phyloP scores from a whole-genome alignment of 306 rosid species.

The Vigna radiata region DNA sequence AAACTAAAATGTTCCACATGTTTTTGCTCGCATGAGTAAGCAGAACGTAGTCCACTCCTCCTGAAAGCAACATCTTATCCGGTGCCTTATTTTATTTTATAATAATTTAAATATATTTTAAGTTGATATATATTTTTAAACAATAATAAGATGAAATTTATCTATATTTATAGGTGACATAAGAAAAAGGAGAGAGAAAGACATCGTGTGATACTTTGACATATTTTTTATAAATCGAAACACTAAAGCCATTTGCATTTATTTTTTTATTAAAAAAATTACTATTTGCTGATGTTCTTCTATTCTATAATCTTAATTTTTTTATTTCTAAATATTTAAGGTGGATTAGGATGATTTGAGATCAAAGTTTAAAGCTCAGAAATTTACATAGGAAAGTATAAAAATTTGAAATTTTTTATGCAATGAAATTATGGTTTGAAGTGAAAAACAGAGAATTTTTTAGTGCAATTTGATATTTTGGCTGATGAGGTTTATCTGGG shows the following conservation, averaged over 20 bases:
- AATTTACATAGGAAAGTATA: neutral
- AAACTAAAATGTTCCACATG: slow-evolving; percentile 41
- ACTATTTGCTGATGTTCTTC: neutral
- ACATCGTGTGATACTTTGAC: too few relatives aligned
- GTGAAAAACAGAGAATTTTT: neutral
- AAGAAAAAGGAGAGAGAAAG: too few relatives aligned
- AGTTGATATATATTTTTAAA: too few relatives aligned
- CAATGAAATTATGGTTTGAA: neutral
- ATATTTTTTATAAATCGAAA: too few relatives aligned
- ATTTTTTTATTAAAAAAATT: neutral
- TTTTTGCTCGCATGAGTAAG: slow-evolving; percentile 26
- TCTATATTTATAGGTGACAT: too few relatives aligned
- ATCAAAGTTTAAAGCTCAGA: neutral
- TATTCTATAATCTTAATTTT: neutral
- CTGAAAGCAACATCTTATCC: slow-evolving; percentile 43
- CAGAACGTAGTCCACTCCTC: slow-evolving; percentile 22
- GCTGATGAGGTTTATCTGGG: too few relatives aligned
- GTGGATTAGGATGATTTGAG: neutral
- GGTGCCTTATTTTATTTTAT: neutral
- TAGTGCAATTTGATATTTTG: too few relatives aligned
- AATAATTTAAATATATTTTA: neutral
- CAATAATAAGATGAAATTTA: too few relatives aligned
- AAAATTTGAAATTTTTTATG: neutral
- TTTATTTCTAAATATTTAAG: neutral
- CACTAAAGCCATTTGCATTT: neutral